Evolutionary conservation across 2,329 filamentous ascomycete genomes (phyloP).

Genomic region (Immersiporthe knoxdaviesiana): DNA sequence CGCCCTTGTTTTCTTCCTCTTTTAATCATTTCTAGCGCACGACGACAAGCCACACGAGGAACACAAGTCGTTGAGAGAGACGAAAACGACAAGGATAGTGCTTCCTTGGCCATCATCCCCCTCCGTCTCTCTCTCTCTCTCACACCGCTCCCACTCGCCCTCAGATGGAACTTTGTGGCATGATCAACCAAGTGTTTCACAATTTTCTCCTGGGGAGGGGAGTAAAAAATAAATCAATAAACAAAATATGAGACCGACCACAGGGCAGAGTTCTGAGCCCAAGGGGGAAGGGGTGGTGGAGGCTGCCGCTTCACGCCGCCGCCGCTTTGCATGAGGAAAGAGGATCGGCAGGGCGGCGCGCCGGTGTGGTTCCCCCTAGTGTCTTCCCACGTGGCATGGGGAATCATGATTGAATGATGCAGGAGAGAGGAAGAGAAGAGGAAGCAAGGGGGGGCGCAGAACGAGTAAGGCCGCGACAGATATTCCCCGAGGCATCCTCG

Average conservation of each 20-base stretch:
- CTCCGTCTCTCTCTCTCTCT: not conserved
- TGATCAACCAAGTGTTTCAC: constrained; percentile 4
- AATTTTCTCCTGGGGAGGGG: not conserved
- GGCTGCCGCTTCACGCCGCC: not conserved
- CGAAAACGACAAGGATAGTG: too few relatives aligned
- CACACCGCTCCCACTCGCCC: not conserved
- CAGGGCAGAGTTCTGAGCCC: not conserved
- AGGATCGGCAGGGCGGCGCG: constrained; percentile 3
- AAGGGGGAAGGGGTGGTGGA: too few relatives aligned
- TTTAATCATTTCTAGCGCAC: too few relatives aligned
- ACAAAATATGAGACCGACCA: not conserved
- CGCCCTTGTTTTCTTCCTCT: too few relatives aligned
- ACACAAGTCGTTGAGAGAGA: too few relatives aligned
- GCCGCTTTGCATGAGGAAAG: not conserved
- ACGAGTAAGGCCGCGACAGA: not conserved
- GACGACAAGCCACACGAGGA: too few relatives aligned
- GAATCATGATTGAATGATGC: not conserved
- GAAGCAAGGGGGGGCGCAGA: not conserved
- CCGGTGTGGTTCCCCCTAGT: not conserved
- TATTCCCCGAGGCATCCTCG: not conserved
- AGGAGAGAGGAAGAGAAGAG: not conserved
- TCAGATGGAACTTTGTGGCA: not conserved
- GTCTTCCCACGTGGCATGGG: constrained; percentile 1
- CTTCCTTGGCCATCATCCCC: too few relatives aligned
- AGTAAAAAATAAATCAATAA: not conserved